Conservation (phyloP, 345 rosid genomes). For the Psidium friedrichsthalianum region DNA sequence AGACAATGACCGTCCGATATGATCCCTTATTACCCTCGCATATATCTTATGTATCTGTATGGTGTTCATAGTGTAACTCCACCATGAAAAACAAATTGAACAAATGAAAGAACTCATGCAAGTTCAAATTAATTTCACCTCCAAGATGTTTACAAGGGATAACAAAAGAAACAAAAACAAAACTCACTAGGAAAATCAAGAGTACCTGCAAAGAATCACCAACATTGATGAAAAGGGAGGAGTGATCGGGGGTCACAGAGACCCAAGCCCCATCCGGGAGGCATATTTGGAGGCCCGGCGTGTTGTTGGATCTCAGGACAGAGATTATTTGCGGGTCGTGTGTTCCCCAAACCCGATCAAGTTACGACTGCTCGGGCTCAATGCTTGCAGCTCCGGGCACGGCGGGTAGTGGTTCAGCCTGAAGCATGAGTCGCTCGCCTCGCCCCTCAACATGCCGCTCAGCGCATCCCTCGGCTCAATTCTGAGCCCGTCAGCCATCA, state of each 20-base stretch:
- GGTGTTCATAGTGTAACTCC: background rate
- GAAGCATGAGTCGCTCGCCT: conserved; percentile 37
- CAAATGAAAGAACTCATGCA: background rate
- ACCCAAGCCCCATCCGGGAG: conserved; percentile 44
- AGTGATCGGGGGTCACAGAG: conserved; percentile 39
- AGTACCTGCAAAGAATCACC: conserved; percentile 51
- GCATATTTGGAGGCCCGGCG: conserved; percentile 44
- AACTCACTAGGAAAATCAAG: background rate
- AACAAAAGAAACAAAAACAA: background rate
- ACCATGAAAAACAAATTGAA: background rate
- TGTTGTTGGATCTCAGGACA: conserved; percentile 44
- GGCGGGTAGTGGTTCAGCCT: conserved; percentile 48
- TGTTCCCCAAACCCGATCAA: conserved; percentile 55
- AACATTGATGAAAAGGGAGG: conserved; percentile 39
- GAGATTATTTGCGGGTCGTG: conserved; percentile 60
- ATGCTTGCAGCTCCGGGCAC: conserved; percentile 25
- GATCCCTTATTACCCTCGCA: background rate
- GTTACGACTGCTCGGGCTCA: conserved; percentile 17
- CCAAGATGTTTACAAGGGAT: background rate
- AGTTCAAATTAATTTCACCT: no score
- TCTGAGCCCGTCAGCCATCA: conserved; percentile 22
- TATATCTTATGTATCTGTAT: background rate
- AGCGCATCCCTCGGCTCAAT: conserved; percentile 16
- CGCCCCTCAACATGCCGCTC: conserved; percentile 16
- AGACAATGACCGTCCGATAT: background rate